Percentiles rank a stretch among this genome's conserved stretches.
These are phyloP conservation scores for Dactylellina parvicollis DNA, from an alignment of 2,329 filamentous ascomycete genomes.

Conservation along the genomic window DNA sequence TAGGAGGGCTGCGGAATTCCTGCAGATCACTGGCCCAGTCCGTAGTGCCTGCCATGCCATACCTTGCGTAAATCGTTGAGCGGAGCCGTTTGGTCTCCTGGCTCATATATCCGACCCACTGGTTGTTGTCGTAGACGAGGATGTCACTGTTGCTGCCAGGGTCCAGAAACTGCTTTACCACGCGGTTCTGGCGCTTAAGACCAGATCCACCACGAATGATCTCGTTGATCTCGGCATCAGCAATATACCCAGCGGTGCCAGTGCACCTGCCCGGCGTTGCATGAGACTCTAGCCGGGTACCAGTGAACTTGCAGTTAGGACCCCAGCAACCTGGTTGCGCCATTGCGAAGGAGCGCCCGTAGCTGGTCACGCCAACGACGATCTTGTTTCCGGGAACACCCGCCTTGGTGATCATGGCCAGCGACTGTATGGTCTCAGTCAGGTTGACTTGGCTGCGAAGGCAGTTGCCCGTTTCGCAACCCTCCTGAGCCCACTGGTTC, in stretches of 20 bases:
- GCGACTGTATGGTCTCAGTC: slow-evolving; percentile 58
- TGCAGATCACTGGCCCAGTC: slow-evolving; percentile 59
- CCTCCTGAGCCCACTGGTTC: slow-evolving; percentile 58
- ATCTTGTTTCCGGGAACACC: slow-evolving; percentile 60
- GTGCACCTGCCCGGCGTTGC: slow-evolving; percentile 61
- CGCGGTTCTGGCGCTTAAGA: slow-evolving; percentile 8
- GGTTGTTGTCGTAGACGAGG: slow-evolving; percentile 55
- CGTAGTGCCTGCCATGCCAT: slow-evolving; percentile 55
- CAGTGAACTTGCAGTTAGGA: slow-evolving; percentile 60
- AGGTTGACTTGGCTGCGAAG: slow-evolving; percentile 61
- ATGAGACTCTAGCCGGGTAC: slow-evolving; percentile 56
- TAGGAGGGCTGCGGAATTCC: slow-evolving; percentile 55
- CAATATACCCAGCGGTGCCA: slow-evolving; percentile 61
- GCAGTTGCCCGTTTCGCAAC: slow-evolving; percentile 60
- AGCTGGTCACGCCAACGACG: slow-evolving; percentile 60
- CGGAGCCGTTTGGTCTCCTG: slow-evolving; percentile 41
- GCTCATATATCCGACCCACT: slow-evolving; percentile 49
- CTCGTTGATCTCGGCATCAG: slow-evolving; percentile 61
- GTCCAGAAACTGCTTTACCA: slow-evolving; percentile 47
- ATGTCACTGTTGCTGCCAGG: slow-evolving; percentile 53
- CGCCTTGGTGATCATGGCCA: slow-evolving; percentile 61
- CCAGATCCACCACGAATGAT: slow-evolving; percentile 58
- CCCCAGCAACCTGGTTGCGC: slow-evolving; percentile 58
- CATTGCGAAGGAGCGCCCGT: slow-evolving; percentile 61
- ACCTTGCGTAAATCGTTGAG: slow-evolving; percentile 28